Base-by-base conservation (phyloP, 176 grass and related monocot species). In the Rhynchospora breviuscula region DNA sequence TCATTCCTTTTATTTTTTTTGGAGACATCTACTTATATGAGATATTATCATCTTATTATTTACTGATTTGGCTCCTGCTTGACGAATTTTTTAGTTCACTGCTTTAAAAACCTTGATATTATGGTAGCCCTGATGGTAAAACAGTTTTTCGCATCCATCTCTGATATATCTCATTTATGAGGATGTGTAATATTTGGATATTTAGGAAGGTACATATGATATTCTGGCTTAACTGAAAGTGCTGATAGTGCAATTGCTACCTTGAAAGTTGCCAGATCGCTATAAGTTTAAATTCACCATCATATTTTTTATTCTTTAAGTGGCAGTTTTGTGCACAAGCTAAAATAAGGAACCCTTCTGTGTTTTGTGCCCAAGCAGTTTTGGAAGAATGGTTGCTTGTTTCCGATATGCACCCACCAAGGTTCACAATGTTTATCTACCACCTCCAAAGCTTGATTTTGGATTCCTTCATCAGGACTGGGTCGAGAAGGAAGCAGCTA, bases 371-470 rank as follows among this genome's bases (percentile, higher is more conserved):
- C 80, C 89, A 63, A 79, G 3, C 87, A 99, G 96, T 67, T 99
- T 89, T 68, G 93, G 93, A 33, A 85, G 88, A 88, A 99, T 99
- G 91, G 86, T 93, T 83, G 93, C 91, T 74, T 99, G 96, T 74
- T 99, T 99, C 85, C 84, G 86, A 79, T 99, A 95, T 88, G 89
- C 91, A 82, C 85, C 96, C 56, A 93, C 94, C 72, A 95, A 92
- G 63, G 89, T 99, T 80, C 87, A 99, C 80, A 93, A 91, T 10
- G 93, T 99, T 63, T 99, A 93, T 90, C 87, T 99, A 52, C 96
- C 96, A 85, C 96, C 96, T 47, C 10, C 96, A 25, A 99, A 93
- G 79, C 91, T 99, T 66, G 93, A 95, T 93, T 99, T 99, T 82
- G 91, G 90, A 59, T 95, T 89, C 29, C 89, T 91, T 76, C 89